Evolutionary conservation across 169 alveolate species (phyloP).

Genomic region (Miamiensis avidus): DNA sequence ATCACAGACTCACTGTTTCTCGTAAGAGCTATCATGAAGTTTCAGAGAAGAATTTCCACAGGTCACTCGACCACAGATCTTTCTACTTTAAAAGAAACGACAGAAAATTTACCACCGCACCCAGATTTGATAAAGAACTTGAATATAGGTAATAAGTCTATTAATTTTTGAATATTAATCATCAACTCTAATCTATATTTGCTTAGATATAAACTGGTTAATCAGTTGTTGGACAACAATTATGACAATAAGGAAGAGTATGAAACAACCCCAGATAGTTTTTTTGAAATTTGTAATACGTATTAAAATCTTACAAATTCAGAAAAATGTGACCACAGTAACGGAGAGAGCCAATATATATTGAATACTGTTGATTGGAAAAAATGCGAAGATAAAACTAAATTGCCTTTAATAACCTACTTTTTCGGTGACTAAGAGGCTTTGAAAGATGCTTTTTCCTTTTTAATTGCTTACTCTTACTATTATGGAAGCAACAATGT

Average conservation of each 20-base stretch:
- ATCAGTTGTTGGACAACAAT: not conserved
- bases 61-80: constrained; percentile 50
- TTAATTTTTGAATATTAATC: no score
- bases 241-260: constrained; percentile 10
- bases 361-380: not conserved
- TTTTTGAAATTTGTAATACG: constrained; percentile 10
- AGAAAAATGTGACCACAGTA: constrained; percentile 9
- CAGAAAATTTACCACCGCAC: constrained; percentile 11
- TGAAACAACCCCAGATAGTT: not conserved
- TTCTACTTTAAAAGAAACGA: constrained; percentile 44
- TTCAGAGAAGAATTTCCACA: constrained; percentile 34
- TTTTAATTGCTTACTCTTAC: constrained; percentile 1
- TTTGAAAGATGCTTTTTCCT: constrained; percentile 9
- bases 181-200: no score
- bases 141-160: constrained; percentile 12
- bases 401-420: constrained; percentile 9
- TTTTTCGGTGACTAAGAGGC: not conserved
- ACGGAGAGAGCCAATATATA: constrained; percentile 1
- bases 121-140: constrained; percentile 42
- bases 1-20: constrained; percentile 15
- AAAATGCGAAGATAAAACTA: not conserved
- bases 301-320: constrained; percentile 5
- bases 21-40: constrained; percentile 29
- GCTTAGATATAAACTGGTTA: not conserved
- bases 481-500: not conserved